A percentile compares a stretch with the other conserved stretches of the same genome.
These are phyloP conservation scores for Trichoderma citrinoviride DNA, from an alignment of 2,329 filamentous ascomycete genomes.

Conservation along the genomic window DNA sequence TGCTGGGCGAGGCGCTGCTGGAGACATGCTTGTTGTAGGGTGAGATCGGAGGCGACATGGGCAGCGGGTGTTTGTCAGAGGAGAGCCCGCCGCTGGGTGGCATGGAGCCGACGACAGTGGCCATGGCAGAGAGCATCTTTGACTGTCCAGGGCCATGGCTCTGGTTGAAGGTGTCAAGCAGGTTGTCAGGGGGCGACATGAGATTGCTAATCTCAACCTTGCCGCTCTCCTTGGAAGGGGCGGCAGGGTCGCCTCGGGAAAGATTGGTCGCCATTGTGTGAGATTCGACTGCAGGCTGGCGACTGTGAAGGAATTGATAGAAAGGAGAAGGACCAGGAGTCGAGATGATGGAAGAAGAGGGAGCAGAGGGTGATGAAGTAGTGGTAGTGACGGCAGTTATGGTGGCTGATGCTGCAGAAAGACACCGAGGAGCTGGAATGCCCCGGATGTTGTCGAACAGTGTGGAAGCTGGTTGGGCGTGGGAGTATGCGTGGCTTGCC, in stretches of 20 bases:
- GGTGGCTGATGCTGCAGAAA: background rate
- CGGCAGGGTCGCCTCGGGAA: slow-evolving; percentile 25
- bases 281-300: slow-evolving; percentile 16
- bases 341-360: slow-evolving; percentile 18
- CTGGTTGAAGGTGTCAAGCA: slow-evolving; percentile 51
- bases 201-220: slow-evolving; percentile 54
- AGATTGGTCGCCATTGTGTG: slow-evolving; percentile 31
- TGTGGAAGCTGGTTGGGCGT: slow-evolving; percentile 31
- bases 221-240: slow-evolving; percentile 32
- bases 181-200: slow-evolving; percentile 61
- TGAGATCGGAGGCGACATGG: slow-evolving; percentile 59
- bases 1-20: slow-evolving; percentile 28
- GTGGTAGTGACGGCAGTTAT: slow-evolving; percentile 22
- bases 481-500: slow-evolving; percentile 22
- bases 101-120: background rate
- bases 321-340: slow-evolving; percentile 17
- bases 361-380: background rate
- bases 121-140: slow-evolving; percentile 13
- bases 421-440: slow-evolving; percentile 20
- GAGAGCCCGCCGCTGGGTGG: slow-evolving; percentile 27
- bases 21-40: slow-evolving; percentile 43
- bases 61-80: slow-evolving; percentile 37
- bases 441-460: slow-evolving; percentile 32
- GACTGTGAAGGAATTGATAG: background rate
- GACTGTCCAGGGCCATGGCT: background rate